phyloP scores from a whole-genome alignment of 2,329 filamentous ascomycete species.

The Mariannaea elegans region DNA sequence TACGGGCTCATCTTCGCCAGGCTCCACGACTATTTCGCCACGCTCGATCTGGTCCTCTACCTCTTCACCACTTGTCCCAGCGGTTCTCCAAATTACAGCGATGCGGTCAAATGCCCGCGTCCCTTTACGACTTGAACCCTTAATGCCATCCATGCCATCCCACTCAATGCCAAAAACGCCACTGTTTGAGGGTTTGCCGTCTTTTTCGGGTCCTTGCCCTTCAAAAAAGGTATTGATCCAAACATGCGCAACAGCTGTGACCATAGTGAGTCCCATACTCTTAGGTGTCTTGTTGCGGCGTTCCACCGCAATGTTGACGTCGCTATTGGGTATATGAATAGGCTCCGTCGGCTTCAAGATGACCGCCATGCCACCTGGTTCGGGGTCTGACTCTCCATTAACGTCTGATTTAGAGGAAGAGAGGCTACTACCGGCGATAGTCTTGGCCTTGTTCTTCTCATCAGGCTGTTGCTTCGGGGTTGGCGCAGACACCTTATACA shows the following conservation, averaged over 20 bases:
- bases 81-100: slow-evolving; percentile 81
- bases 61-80: slow-evolving; percentile 40
- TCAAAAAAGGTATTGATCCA: slow-evolving; percentile 99
- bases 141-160: slow-evolving; percentile 89
- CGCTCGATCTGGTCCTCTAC: slow-evolving; percentile 67
- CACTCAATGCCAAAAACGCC: slow-evolving; percentile 69
- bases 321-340: slow-evolving; percentile 79
- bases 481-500: slow-evolving; percentile 43
- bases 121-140: slow-evolving; percentile 85
- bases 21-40: slow-evolving; percentile 62
- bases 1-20: slow-evolving; percentile 72
- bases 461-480: slow-evolving; percentile 25
- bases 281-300: slow-evolving; percentile 81
- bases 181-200: slow-evolving; percentile 71
- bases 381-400: slow-evolving; percentile 47
- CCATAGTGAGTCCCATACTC: slow-evolving; percentile 84
- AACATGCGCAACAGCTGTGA: slow-evolving; percentile 91
- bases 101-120: slow-evolving; percentile 82
- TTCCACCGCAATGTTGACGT: slow-evolving; percentile 91
- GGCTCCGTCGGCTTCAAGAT: slow-evolving; percentile 78
- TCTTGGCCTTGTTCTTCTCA: slow-evolving; percentile 36
- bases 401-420: slow-evolving; percentile 29
- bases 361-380: slow-evolving; percentile 74
- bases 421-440: slow-evolving; percentile 19
- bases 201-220: slow-evolving; percentile 75